These are phyloP conservation scores for Citrus mangshanensis DNA, from an alignment of 345 rosid species.

Conservation along the genomic window DNA sequence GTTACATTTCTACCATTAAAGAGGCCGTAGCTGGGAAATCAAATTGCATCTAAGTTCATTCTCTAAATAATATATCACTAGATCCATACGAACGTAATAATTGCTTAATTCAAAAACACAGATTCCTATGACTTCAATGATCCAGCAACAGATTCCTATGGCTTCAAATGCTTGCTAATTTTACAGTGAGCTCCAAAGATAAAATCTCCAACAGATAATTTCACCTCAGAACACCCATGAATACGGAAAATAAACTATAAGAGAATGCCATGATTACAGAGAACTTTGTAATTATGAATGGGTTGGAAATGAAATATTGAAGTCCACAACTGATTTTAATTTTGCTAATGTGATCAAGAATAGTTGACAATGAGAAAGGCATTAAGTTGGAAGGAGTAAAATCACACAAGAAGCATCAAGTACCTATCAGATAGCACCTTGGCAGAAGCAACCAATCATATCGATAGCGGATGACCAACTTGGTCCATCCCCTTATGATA, in stretches of 20 bases:
- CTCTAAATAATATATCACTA: background rate
- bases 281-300: background rate
- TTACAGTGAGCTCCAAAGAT: background rate
- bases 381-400: background rate
- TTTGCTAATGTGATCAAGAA: conserved; percentile 9
- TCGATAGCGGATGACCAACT: background rate
- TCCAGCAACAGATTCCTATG: background rate
- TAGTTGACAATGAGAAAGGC: conserved; percentile 19
- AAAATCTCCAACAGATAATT: background rate
- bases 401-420: conserved; percentile 5
- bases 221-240: background rate
- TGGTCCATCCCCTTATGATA: background rate
- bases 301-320: background rate
- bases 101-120: background rate
- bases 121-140: background rate
- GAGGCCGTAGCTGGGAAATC: background rate
- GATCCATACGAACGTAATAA: background rate
- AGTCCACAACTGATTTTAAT: conserved; percentile 2
- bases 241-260: background rate
- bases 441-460: conserved; percentile 12
- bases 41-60: background rate
- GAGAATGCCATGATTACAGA: conserved; percentile 7
- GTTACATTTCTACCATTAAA: background rate
- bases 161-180: background rate
- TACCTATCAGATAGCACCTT: conserved; percentile 20